A percentile compares a stretch with the other conserved stretches of the same genome.
These are phyloP conservation scores for Picea glauca DNA, from an alignment of 75 land plant genomes.

Conservation along the genomic window DNA sequence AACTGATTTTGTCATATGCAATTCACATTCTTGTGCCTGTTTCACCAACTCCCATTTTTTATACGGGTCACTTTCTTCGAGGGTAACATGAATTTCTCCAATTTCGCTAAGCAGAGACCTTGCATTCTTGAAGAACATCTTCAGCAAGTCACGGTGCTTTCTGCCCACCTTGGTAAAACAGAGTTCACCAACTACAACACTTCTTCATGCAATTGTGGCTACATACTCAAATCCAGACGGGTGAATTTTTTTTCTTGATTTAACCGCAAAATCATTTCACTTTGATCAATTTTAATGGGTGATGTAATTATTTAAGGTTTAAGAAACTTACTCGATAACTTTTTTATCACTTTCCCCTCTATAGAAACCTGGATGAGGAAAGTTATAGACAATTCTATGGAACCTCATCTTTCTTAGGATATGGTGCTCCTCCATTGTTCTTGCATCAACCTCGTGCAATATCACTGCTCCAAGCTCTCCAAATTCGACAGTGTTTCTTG, in stretches of 20 bases:
- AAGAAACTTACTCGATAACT: too few relatives aligned
- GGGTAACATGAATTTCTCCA: conserved; percentile 35
- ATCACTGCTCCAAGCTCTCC: too few relatives aligned
- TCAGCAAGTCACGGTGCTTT: conserved; percentile 28
- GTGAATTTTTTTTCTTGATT: conserved; percentile 6
- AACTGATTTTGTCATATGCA: conserved; percentile 17
- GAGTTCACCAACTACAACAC: too few relatives aligned
- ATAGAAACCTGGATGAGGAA: conserved; percentile 54
- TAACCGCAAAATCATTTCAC: neutral
- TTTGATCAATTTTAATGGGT: neutral
- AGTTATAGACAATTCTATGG: conserved; percentile 60
- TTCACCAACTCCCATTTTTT: conserved; percentile 31
- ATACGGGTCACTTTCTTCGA: conserved; percentile 30
- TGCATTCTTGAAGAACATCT: conserved; percentile 34
- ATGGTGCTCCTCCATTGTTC: too few relatives aligned
- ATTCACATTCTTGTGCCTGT: conserved; percentile 26
- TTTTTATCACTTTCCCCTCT: too few relatives aligned
- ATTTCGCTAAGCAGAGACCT: conserved; percentile 11
- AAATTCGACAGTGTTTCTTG: too few relatives aligned
- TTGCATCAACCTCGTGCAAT: too few relatives aligned
- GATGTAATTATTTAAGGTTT: too few relatives aligned
- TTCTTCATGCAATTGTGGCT: too few relatives aligned
- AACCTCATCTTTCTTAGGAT: too few relatives aligned
- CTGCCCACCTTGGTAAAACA: too few relatives aligned
- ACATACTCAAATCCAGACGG: too few relatives aligned